Percentiles rank a stretch among this genome's conserved stretches.
These are phyloP conservation scores for Boletus subparvulus DNA, from an alignment of 768 basidiomycete species.

Conservation along the genomic window DNA sequence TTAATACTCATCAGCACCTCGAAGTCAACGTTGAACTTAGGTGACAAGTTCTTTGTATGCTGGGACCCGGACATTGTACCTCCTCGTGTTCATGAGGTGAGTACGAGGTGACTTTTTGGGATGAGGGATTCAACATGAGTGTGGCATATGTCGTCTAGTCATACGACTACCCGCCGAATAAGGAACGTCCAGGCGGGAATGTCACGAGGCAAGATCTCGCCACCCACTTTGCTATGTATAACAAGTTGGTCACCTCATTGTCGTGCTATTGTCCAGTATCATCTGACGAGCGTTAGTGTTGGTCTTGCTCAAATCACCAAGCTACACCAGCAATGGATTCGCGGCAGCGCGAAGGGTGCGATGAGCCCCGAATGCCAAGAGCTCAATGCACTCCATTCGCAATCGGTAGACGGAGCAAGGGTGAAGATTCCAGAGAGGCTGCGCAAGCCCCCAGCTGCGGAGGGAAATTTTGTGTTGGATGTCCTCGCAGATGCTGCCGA, in stretches of 20 bases:
- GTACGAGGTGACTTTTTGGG: background rate
- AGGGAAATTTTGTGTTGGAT: slow-evolving; percentile 51
- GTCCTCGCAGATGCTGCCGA: slow-evolving; percentile 47
- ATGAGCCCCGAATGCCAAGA: slow-evolving; percentile 67
- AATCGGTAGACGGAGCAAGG: slow-evolving; percentile 64
- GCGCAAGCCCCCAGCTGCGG: slow-evolving; percentile 43
- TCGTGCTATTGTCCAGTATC: background rate
- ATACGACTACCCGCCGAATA: slow-evolving; percentile 66
- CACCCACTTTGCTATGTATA: slow-evolving; percentile 64
- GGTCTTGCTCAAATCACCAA: slow-evolving; percentile 56
- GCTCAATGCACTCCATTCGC: slow-evolving; percentile 68
- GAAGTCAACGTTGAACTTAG: slow-evolving; percentile 28
- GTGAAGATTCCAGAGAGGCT: slow-evolving; percentile 39
- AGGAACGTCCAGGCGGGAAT: slow-evolving; percentile 46
- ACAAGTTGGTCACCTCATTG: slow-evolving; percentile 43
- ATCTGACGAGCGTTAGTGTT: slow-evolving; percentile 38
- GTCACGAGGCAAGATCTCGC: slow-evolving; percentile 60
- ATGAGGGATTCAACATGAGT: background rate
- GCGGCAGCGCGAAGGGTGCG: slow-evolving; percentile 53
- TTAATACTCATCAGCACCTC: background rate
- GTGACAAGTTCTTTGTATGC: slow-evolving; percentile 67
- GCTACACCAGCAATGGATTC: slow-evolving; percentile 61
- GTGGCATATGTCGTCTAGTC: slow-evolving; percentile 38
- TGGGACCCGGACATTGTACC: slow-evolving; percentile 69
- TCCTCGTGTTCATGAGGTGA: slow-evolving; percentile 50